Conservation (phyloP, 176 grass and related monocot species). For the Aegilops tauschii region DNA sequence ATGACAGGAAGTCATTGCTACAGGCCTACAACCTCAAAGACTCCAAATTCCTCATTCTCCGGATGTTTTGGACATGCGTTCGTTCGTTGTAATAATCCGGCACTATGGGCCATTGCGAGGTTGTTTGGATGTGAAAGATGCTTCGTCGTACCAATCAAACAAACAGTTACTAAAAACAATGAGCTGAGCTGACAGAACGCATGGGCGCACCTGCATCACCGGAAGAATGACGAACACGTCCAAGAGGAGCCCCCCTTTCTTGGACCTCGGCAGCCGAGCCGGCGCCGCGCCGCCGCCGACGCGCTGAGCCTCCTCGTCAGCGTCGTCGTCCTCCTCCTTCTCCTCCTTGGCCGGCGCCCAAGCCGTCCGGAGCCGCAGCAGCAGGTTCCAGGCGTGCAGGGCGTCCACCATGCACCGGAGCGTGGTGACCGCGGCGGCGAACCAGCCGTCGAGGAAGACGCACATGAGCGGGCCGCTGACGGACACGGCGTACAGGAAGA, state of each 20-base stretch:
- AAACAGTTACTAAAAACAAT: background rate
- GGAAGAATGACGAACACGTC: slow-evolving; percentile 45
- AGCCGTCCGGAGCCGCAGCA: background rate
- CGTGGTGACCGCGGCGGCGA: slow-evolving; percentile 62
- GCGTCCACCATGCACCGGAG: slow-evolving; percentile 69
- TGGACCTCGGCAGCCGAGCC: background rate
- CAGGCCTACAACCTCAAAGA: background rate
- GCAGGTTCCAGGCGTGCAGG: slow-evolving; percentile 54
- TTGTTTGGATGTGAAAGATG: background rate
- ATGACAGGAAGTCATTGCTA: background rate
- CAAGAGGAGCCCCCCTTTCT: slow-evolving; percentile 11
- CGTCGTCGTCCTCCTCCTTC: background rate
- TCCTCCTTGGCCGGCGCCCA: background rate
- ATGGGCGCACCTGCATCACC: slow-evolving; percentile 42
- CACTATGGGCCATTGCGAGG: background rate
- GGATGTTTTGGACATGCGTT: background rate
- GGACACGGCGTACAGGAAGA: slow-evolving; percentile 74
- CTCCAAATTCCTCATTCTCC: background rate
- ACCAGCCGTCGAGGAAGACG: slow-evolving; percentile 86
- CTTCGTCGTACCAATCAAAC: background rate
- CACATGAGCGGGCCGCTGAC: slow-evolving; percentile 68
- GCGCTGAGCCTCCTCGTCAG: slow-evolving; percentile 16
- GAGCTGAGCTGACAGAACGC: no score
- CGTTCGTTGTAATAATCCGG: background rate
- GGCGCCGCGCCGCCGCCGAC: background rate